Base-by-base conservation (phyloP, 1,139 yeast genomes). In the Diutina catenulata region DNA sequence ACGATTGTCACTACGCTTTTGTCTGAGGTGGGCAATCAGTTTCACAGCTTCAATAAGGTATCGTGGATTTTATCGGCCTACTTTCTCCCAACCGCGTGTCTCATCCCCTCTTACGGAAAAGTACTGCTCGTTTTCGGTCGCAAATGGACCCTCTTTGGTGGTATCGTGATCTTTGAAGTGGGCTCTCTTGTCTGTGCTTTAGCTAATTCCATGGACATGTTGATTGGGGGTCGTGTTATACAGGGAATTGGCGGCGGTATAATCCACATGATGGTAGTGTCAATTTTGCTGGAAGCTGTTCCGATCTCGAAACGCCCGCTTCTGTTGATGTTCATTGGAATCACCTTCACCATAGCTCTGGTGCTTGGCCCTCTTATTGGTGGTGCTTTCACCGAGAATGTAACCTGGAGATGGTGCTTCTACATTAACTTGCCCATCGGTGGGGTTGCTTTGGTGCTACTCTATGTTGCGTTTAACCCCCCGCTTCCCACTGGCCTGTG, bases 61-160 rank as follows among this genome's bases (percentile, higher is more conserved):
- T 59, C 57, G 2, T 56, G 61, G 61, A 41, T 56, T 20, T 41
- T 56, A 1, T 48, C 59, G 1, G 59, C 59, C 3, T 56, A 55
- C 38, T 45, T 55, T n/a, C 47, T 56, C 36, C 41, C 64, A 3
- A 51, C 56, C 49, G 53, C 66, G 1, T 64, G 60, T 2, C 56
- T 62, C 41, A 54, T 57, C 25, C 60, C 62, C 28, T 57, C 57
- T 8, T 63, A 64, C 59, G 69, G 68, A 7, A 60, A 60, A 41
- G 6, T 50, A 13, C 43, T 51, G 13, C 48, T 51, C 23, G 45
- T 47, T 10, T 45, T 53, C 28, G 58, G 58, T 29, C 45, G 58
- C 35, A 53, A 53, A 38, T 38, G 39, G 18, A 40, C 54, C 39
- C 50, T 53, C 55, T 35, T 47, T 18, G 45, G 42, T 2, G 50